Conservation (phyloP, 2,329 filamentous ascomycete species). For the Byssochlamys sp. region DNA sequence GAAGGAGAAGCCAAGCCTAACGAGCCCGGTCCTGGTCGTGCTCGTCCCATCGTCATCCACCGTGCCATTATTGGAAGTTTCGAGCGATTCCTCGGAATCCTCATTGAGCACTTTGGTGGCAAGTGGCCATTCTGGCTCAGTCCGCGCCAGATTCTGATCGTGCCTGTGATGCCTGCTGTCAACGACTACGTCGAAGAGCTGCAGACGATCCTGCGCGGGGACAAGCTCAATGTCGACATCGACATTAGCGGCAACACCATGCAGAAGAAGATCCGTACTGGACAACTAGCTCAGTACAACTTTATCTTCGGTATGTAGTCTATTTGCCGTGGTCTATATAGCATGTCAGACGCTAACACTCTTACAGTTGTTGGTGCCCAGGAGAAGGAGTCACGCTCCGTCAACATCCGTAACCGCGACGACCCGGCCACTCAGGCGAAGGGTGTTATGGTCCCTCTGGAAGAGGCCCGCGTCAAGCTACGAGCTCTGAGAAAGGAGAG, state of each 20-base stretch:
- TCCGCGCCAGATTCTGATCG: slow-evolving; percentile 41
- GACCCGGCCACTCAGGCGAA: slow-evolving; percentile 53
- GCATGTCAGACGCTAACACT: slow-evolving; percentile 8
- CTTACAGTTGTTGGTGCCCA: slow-evolving; percentile 50
- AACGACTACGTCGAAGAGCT: slow-evolving; percentile 42
- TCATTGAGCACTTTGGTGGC: slow-evolving; percentile 43
- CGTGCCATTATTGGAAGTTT: slow-evolving; percentile 43
- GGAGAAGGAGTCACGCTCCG: slow-evolving; percentile 49
- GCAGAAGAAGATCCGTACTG: slow-evolving; percentile 44
- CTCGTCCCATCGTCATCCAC: slow-evolving; percentile 44
- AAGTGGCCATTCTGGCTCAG: slow-evolving; percentile 47
- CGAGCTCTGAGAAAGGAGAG: slow-evolving; percentile 37
- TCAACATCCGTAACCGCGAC: slow-evolving; percentile 58
- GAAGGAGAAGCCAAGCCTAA: slow-evolving; percentile 32
- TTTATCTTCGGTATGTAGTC: slow-evolving; percentile 40
- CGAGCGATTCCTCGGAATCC: slow-evolving; percentile 43
- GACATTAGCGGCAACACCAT: slow-evolving; percentile 42
- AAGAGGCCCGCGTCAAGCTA: slow-evolving; percentile 49
- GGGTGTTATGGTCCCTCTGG: slow-evolving; percentile 52
- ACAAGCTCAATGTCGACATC: slow-evolving; percentile 40
- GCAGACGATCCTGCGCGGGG: slow-evolving; percentile 34
- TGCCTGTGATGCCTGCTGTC: slow-evolving; percentile 41
- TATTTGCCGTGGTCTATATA: neutral
- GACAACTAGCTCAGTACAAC: slow-evolving; percentile 41
- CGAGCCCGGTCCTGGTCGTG: slow-evolving; percentile 32